phyloP scores from a whole-genome alignment of 2,329 filamentous ascomycete genomes.

The Annulohypoxylon truncatum region DNA sequence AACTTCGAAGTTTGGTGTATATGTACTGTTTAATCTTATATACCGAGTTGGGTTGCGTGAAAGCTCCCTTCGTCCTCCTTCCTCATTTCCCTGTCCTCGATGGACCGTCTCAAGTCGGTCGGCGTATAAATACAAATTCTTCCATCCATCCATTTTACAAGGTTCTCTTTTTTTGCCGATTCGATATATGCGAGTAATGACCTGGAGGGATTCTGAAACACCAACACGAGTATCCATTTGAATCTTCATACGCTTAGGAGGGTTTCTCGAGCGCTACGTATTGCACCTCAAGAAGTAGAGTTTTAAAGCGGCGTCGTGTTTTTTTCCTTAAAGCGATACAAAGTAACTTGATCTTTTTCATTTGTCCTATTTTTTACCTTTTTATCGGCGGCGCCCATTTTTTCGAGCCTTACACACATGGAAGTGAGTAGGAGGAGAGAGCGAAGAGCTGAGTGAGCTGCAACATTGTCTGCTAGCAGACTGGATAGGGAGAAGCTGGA shows the following conservation, averaged over 20 bases:
- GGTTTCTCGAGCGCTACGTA: neutral
- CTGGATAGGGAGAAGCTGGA: slow-evolving; percentile 16
- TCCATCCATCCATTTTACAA: slow-evolving; percentile 5
- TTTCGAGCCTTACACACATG: slow-evolving; percentile 15
- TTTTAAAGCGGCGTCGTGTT: slow-evolving; percentile 16
- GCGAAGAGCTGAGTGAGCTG: neutral
- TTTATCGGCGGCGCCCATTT: slow-evolving; percentile 18
- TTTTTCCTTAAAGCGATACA: slow-evolving; percentile 21
- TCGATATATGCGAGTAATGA: slow-evolving; percentile 15
- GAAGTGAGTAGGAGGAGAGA: neutral
- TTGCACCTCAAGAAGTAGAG: slow-evolving; percentile 18
- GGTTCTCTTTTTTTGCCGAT: slow-evolving; percentile 8
- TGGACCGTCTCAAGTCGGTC: slow-evolving; percentile 22
- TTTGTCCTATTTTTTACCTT: slow-evolving; percentile 32
- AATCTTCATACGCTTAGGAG: slow-evolving; percentile 23
- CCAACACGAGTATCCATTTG: slow-evolving; percentile 19
- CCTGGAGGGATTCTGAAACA: slow-evolving; percentile 11
- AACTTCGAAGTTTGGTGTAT: slow-evolving; percentile 62
- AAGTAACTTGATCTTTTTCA: slow-evolving; percentile 36
- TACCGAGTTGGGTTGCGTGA: slow-evolving; percentile 49
- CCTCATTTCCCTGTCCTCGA: slow-evolving; percentile 25
- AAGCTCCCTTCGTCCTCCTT: slow-evolving; percentile 29
- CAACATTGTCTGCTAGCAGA: slow-evolving; percentile 34
- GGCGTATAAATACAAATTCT: slow-evolving; percentile 19
- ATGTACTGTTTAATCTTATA: slow-evolving; percentile 65